Percentiles rank a stretch among this genome's conserved stretches.
Evolutionary conservation across 1,139 yeast genomes (phyloP).

Genomic region (Pichia sp.): DNA sequence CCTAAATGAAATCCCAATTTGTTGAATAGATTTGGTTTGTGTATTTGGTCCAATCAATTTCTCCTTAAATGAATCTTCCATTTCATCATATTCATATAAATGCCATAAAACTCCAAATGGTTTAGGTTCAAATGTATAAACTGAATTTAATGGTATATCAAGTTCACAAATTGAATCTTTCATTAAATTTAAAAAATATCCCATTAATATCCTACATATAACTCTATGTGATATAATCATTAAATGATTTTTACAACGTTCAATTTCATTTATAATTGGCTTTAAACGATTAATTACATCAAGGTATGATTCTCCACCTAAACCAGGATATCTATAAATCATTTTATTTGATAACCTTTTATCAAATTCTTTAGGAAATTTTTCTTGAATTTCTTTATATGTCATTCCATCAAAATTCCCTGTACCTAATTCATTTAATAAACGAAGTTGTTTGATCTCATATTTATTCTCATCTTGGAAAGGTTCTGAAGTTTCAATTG

Average conservation of each 20-base stretch:
- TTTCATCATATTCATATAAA: conserved; percentile 30
- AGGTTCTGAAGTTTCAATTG: conserved; percentile 27
- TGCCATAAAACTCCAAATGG: conserved; percentile 30
- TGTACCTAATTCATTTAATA: conserved; percentile 29
- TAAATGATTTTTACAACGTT: conserved; percentile 29
- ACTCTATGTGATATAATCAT: conserved; percentile 29
- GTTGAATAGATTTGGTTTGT: conserved; percentile 45
- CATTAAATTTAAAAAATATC: conserved; percentile 29
- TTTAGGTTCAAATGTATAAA: conserved; percentile 31
- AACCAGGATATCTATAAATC: conserved; percentile 28
- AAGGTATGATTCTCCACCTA: conserved; percentile 30
- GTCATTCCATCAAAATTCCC: conserved; percentile 27
- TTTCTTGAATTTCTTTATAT: conserved; percentile 23
- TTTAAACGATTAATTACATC: conserved; percentile 29
- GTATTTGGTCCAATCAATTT: conserved; percentile 57
- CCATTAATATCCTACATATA: conserved; percentile 29
- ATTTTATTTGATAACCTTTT: conserved; percentile 24
- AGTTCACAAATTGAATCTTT: conserved; percentile 30
- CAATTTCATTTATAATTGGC: conserved; percentile 30
- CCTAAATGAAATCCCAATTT: conserved; percentile 57
- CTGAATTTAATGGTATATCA: conserved; percentile 28
- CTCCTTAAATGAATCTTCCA: conserved; percentile 28
- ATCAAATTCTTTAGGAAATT: conserved; percentile 23
- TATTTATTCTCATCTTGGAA: conserved; percentile 32
- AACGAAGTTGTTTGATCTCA: conserved; percentile 25